Base-by-base conservation (phyloP, 441 rosid species). In the Euphorbia schlechtendalii region DNA sequence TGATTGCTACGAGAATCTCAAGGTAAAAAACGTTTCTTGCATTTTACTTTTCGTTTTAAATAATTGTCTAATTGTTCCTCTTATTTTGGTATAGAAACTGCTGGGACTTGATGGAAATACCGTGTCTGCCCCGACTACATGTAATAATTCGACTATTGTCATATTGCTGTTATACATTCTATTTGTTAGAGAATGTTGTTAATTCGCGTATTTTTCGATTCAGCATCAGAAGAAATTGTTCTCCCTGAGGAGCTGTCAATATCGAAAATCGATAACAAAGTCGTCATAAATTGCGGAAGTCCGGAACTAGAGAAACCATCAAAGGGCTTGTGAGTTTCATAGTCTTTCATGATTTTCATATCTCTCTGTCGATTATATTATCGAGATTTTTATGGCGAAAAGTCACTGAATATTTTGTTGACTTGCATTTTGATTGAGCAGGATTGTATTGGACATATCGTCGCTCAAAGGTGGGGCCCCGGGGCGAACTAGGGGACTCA, bases 401-500 rank as follows among this genome's bases (percentile, higher is more conserved):
- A 8, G 56, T 32, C 13, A 34, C 25, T 66, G 40, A 65, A 69
- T 40, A 65, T 71, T 63, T 57, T 63, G 28, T 63, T 28, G 20
- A 63, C 60, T 52, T 18, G 17, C 51, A 36, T 60, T 49, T 63
- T 64, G 63, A 36, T 30, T 57, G 24, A 17, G 60, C 83, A 93
- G 99, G 82, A 79, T 85, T 53, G 86, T 76, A 38, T 66, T 90
- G 89, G 95, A 93, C 70, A 75, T 84, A 48, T 87, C 96, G 64
- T 61, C 83, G 0, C 81, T 87, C 43, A 83, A 73, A 51, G 95
- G 88, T 0, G 99, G 97, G 30, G 92, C 96, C 10, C 96, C 96
- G 3, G 87, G 90, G 59, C 82, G 88, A 76, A 93, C 99, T 14
- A 85, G 99, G 69, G 99, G 96, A 69, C 78, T 93, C 15, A 74